A percentile compares a stretch with the other conserved stretches of the same genome.
Evolutionary conservation across 345 rosid genomes (phyloP).

Genomic region (Camelina hispida): DNA sequence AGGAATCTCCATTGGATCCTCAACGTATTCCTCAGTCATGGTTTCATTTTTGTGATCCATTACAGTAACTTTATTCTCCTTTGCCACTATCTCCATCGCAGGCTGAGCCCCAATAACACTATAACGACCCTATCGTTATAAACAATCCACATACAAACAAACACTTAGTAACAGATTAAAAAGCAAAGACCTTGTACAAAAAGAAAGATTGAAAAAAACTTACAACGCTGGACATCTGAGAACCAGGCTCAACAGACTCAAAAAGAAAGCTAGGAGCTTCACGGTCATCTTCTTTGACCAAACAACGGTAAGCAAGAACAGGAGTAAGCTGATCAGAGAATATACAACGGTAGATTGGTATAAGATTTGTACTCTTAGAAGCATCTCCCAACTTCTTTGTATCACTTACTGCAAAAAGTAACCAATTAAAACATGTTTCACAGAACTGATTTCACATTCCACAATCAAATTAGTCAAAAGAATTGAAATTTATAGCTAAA

Average conservation of each 20-base stretch:
- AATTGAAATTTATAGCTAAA: background rate
- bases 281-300: constrained; percentile 81
- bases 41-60: constrained; percentile 69
- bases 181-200: background rate
- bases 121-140: constrained; percentile 63
- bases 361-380: constrained; percentile 61
- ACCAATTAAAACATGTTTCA: background rate
- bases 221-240: constrained; percentile 66
- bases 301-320: constrained; percentile 82
- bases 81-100: constrained; percentile 71
- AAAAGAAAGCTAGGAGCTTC: constrained; percentile 92
- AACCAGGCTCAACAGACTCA: constrained; percentile 82
- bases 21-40: constrained; percentile 64
- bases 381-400: constrained; percentile 60
- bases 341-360: constrained; percentile 72
- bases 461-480: constrained; percentile 6
- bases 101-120: constrained; percentile 93
- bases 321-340: constrained; percentile 94
- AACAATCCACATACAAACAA: constrained; percentile 31
- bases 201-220: constrained; percentile 31
- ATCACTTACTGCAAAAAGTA: constrained; percentile 50
- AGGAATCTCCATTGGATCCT: constrained; percentile 81
- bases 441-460: constrained; percentile 5
- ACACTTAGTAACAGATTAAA: background rate
- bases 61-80: constrained; percentile 68